Percentiles rank a stretch among this genome's conserved stretches.
These are phyloP conservation scores for Verticillium isaacii DNA, from an alignment of 2,329 filamentous ascomycete species.

Conservation along the genomic window DNA sequence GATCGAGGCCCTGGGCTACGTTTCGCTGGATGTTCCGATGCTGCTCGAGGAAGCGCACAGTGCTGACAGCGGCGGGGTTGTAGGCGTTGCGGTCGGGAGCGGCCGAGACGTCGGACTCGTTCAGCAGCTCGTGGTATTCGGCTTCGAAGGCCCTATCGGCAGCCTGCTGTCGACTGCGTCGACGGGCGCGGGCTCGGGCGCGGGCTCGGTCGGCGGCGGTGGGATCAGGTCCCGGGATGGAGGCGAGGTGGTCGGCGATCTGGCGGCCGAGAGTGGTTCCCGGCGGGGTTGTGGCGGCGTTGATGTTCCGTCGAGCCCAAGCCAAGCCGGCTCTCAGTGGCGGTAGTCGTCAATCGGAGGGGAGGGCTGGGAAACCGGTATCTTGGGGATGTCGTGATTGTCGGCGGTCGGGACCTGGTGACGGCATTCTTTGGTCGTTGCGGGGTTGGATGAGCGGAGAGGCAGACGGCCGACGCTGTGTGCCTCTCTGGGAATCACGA, in stretches of 20 bases:
- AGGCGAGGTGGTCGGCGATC: neutral
- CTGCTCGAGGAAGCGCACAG: neutral
- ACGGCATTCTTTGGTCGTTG: slow-evolving; percentile 11
- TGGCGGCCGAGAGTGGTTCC: slow-evolving; percentile 2
- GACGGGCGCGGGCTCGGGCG: slow-evolving; percentile 6
- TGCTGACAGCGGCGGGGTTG: neutral
- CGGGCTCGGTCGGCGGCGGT: slow-evolving; percentile 4
- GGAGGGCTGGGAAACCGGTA: slow-evolving; percentile 25
- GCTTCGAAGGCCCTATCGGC: slow-evolving; percentile 11
- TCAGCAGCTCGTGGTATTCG: slow-evolving; percentile 12
- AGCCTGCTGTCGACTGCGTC: slow-evolving; percentile 19
- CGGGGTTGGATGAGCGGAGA: neutral
- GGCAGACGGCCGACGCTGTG: neutral
- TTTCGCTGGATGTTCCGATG: neutral
- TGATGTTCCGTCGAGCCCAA: neutral
- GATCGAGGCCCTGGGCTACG: neutral
- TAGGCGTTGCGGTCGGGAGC: neutral
- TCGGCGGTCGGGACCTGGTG: slow-evolving; percentile 20
- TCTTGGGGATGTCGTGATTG: slow-evolving; percentile 20
- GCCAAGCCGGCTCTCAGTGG: slow-evolving; percentile 20
- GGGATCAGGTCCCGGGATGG: neutral
- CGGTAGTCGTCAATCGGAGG: slow-evolving; percentile 22
- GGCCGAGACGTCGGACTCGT: neutral
- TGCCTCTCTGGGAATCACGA: neutral
- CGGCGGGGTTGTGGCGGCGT: slow-evolving; percentile 16